A percentile compares a stretch with the other conserved stretches of the same genome.
These are phyloP conservation scores for Metschnikowia santaceciliae DNA, from an alignment of 805 yeast genomes.

Conservation along the genomic window DNA sequence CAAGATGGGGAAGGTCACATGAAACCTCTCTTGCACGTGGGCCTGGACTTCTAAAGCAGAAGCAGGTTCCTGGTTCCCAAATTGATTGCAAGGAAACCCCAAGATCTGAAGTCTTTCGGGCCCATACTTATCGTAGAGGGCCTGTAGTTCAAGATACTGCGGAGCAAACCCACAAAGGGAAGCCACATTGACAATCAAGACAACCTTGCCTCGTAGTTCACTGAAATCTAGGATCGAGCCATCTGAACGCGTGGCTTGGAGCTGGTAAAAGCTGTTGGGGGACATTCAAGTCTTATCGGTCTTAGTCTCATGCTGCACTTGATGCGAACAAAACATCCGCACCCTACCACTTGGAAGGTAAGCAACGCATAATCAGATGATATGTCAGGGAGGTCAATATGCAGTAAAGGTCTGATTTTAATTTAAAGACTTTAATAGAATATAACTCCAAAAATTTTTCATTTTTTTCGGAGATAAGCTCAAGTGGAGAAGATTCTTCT, in stretches of 20 bases:
- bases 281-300: not conserved
- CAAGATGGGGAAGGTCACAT: constrained; percentile 38
- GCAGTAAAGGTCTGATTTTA: not conserved
- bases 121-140: constrained; percentile 59
- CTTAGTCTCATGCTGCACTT: not conserved
- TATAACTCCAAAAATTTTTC: too few species aligned
- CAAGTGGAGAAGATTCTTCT: not conserved
- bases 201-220: constrained; percentile 19
- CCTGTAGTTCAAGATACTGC: constrained; percentile 61
- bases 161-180: constrained; percentile 20
- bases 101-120: constrained; percentile 61
- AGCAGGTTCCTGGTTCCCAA: constrained; percentile 76
- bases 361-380: not conserved
- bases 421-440: too few species aligned
- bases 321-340: constrained; percentile 3
- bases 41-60: constrained; percentile 35
- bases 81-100: constrained; percentile 92
- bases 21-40: constrained; percentile 21
- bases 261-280: constrained; percentile 3
- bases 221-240: constrained; percentile 11
- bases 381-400: not conserved
- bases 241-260: not conserved
- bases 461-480: not conserved
- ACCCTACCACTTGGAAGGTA: not conserved
- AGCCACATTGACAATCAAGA: constrained; percentile 26